Evolutionary conservation across 208 protist species (phyloP).

Genomic region (Porcisia deanei): DNA sequence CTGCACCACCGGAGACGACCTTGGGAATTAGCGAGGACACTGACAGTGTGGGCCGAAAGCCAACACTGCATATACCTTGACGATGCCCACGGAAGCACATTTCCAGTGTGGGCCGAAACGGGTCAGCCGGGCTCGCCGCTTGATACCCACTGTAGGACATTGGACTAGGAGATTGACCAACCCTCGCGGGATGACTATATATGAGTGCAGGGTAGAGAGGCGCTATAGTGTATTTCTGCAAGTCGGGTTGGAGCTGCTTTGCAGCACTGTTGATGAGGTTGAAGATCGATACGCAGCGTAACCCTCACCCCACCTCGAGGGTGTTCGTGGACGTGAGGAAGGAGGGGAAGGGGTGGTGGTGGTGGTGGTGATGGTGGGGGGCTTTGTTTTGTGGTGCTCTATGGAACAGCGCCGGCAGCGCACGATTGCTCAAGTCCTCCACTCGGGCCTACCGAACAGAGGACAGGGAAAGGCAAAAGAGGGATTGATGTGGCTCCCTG

Average conservation of each 20-base stretch:
- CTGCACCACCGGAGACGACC: conserved; percentile 68
- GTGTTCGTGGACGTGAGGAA: background rate
- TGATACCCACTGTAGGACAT: conserved; percentile 20
- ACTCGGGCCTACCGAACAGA: background rate
- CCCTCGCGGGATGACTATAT: background rate
- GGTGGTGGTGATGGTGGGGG: background rate
- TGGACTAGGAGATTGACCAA: background rate
- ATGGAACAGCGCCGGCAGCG: background rate
- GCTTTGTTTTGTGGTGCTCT: background rate
- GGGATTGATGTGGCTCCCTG: background rate
- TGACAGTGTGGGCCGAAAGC: conserved; percentile 38
- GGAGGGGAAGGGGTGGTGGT: background rate
- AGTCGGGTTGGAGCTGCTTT: background rate
- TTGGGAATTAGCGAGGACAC: conserved; percentile 29
- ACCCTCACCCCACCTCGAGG: no score
- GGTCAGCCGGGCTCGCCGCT: background rate
- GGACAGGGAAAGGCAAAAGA: background rate
- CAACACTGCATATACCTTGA: conserved; percentile 49
- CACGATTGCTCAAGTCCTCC: background rate
- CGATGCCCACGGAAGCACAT: conserved; percentile 82
- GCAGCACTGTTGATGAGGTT: background rate
- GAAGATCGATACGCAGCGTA: background rate
- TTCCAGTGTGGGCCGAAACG: conserved; percentile 48
- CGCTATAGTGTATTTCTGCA: background rate
- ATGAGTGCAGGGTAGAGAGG: background rate